Conservation (phyloP, 306 rosid species). For the Rosa chinensis region DNA sequence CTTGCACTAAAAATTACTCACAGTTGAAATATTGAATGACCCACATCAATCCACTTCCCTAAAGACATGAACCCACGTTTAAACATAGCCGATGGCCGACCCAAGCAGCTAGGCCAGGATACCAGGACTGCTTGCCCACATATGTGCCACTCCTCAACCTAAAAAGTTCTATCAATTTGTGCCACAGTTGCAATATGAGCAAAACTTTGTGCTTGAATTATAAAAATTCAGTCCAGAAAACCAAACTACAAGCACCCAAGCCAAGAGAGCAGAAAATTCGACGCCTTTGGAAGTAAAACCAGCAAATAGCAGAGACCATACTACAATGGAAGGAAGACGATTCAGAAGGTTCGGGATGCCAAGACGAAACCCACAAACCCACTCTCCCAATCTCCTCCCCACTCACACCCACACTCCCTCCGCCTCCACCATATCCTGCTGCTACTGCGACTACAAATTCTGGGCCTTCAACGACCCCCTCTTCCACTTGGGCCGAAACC, state of each 20-base stretch:
- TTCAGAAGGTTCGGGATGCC: conserved; percentile 26
- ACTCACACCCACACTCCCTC: conserved; percentile 3
- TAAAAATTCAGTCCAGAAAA: background rate
- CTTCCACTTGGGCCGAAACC: conserved; percentile 49
- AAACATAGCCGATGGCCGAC: background rate
- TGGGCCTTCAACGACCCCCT: conserved; percentile 48
- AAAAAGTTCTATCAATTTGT: background rate
- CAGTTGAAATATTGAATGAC: too few relatives aligned
- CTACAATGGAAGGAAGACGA: conserved; percentile 34
- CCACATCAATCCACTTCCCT: too few relatives aligned
- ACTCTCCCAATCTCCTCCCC: conserved; percentile 22
- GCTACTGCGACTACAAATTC: conserved; percentile 56
- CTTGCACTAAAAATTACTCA: too few relatives aligned
- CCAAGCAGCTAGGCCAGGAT: background rate
- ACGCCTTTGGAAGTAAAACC: too few relatives aligned
- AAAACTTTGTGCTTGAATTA: background rate
- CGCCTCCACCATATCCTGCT: conserved; percentile 31
- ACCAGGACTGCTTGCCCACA: too few relatives aligned
- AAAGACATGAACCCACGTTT: background rate
- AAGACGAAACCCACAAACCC: conserved; percentile 12
- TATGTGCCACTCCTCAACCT: too few relatives aligned
- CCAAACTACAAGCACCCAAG: background rate
- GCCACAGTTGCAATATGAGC: background rate
- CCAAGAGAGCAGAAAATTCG: too few relatives aligned
- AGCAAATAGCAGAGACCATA: background rate